Evolutionary conservation across 2,329 filamentous ascomycete genomes (phyloP), one percentile per base, ranked within the genome.

Genomic region (Fusarium pseudoanthophilum): DNA sequence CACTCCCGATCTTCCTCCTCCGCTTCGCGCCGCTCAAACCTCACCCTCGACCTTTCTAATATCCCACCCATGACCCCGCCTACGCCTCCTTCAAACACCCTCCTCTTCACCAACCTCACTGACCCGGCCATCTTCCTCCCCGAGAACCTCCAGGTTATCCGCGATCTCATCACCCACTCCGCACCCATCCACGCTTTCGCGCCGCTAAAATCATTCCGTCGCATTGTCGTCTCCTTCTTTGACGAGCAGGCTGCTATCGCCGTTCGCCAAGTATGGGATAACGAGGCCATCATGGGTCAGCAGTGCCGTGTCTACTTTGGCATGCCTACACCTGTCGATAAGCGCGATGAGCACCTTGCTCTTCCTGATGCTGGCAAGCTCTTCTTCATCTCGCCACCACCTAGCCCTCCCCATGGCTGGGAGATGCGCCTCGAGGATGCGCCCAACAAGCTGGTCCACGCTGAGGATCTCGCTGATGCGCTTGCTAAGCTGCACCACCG

Each of bases 91-190:
- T 93, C 92, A 75, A 96, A 96, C 85, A 96, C 93, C 1, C 90
- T 96, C 64, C 90, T 96, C 78, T 92, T 96, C 80, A 96, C 93
- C 78, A 94, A 94, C 84, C 89, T 96, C 68, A 85, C 91, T 79
- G 89, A 93, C 74, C 84, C 87, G 67, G 90, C 92, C 78, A 91
- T 94, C 84, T 96, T 95, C 87, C 86, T 89, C 66, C 86, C 92
- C 24, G 88, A 92, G 71, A 94, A 94, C 82, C 87, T 95, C 67
- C 89, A 92, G 77, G 90, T 88, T 69, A 93, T 95, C 78, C 91
- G 91, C 79, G 87, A 91, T 61, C 89, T 94, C 67, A 91, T 96
- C 81, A 85, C 89, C 78, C 82, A 88, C 56, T 90, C 91, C n/a
- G 92, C 92, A 6, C 87, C 90, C 57, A 90, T 95, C 73, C 91